These are phyloP conservation scores for Cydonia oblonga DNA, from an alignment of 331 rosid species.

Conservation along the genomic window DNA sequence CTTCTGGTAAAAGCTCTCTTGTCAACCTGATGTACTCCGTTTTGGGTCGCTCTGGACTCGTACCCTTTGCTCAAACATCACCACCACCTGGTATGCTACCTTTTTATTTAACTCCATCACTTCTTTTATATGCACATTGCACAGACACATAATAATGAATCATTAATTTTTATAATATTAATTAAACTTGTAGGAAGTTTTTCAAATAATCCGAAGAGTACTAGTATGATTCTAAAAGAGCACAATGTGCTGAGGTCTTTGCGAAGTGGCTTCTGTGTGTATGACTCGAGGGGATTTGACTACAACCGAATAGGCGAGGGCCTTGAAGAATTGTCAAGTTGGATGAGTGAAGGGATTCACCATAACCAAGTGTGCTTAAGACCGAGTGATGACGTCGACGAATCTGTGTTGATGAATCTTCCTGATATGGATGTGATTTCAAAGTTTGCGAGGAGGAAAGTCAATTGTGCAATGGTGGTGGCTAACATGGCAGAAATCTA, in stretches of 20 bases:
- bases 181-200: conserved; percentile 8
- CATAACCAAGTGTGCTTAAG: conserved; percentile 31
- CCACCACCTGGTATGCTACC: neutral
- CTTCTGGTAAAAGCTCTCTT: conserved; percentile 37
- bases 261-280: conserved; percentile 33
- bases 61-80: conserved; percentile 30
- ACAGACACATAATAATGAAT: no score
- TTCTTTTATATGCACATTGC: neutral
- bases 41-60: conserved; percentile 35
- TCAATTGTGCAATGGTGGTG: conserved; percentile 35
- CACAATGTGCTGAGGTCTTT: conserved; percentile 32
- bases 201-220: neutral
- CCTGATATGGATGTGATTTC: conserved; percentile 8
- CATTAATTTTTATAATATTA: no score
- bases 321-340: conserved; percentile 12
- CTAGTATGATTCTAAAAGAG: conserved; percentile 26
- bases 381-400: conserved; percentile 1
- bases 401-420: neutral
- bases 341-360: conserved; percentile 31
- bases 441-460: conserved; percentile 21
- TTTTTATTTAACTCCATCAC: neutral
- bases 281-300: conserved; percentile 30
- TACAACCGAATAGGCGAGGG: neutral
- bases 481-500: conserved; percentile 32
- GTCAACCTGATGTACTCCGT: conserved; percentile 35